phyloP scores from a whole-genome alignment of 1,139 yeast genomes.

The Geotrichum candidum region DNA sequence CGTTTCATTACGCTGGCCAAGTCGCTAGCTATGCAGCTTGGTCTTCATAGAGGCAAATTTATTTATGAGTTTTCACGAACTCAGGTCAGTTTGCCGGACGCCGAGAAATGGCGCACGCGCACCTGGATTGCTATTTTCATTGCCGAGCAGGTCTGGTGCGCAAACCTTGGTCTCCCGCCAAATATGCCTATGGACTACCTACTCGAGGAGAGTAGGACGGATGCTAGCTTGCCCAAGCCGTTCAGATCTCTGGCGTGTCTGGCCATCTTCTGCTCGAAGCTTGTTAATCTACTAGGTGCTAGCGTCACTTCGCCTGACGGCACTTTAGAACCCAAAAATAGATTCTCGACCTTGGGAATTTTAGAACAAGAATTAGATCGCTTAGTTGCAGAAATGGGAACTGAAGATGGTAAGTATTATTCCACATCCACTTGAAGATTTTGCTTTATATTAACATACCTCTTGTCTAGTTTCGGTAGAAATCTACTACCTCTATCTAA shows the following conservation, averaged over 20 bases:
- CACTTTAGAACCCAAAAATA: conserved; percentile 70
- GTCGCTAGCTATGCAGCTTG: conserved; percentile 74
- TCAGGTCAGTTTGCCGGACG: conserved; percentile 81
- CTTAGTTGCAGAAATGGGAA: conserved; percentile 54
- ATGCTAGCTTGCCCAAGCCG: conserved; percentile 56
- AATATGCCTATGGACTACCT: conserved; percentile 78
- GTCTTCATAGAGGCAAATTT: conserved; percentile 85
- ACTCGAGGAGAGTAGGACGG: conserved; percentile 71
- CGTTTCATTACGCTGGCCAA: conserved; percentile 84
- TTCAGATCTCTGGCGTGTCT: conserved; percentile 68
- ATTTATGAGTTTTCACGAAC: conserved; percentile 85
- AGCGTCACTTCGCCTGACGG: conserved; percentile 86
- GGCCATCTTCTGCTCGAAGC: conserved; percentile 76
- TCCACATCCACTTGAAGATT: conserved; percentile 1
- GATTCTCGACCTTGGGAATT: conserved; percentile 72
- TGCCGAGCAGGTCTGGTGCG: conserved; percentile 87
- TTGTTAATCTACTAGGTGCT: conserved; percentile 81
- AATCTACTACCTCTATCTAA: conserved; percentile 70
- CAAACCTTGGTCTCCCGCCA: conserved; percentile 82
- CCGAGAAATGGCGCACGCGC: conserved; percentile 90
- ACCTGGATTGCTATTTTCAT: conserved; percentile 88
- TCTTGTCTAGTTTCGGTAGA: conserved; percentile 45
- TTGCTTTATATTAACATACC: not conserved
- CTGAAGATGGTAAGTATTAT: conserved; percentile 41
- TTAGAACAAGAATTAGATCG: conserved; percentile 74